Conservation (phyloP, 208 protist species). For the Trypanosoma melophagium region DNA sequence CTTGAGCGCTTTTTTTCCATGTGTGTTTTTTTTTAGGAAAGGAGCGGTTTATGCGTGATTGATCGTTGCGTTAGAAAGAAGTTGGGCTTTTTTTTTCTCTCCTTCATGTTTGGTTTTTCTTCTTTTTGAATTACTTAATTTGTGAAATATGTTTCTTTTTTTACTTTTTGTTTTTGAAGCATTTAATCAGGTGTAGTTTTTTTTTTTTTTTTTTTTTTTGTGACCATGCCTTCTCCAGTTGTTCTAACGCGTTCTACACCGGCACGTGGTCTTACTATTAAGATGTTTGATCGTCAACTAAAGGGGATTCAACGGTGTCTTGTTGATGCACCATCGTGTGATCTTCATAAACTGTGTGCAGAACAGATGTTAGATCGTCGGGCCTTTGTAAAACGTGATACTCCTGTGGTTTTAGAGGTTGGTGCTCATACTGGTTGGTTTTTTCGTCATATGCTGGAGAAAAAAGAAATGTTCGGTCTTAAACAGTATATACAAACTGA, state of each 20-base stretch:
- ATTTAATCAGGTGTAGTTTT: too few species aligned
- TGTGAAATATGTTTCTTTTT: too few species aligned
- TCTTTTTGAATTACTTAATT: too few species aligned
- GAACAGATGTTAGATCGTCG: constrained; percentile 86
- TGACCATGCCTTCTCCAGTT: constrained; percentile 65
- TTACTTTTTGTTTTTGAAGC: too few species aligned
- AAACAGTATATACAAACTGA: constrained; percentile 93
- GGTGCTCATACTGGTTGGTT: constrained; percentile 87
- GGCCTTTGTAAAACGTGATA: constrained; percentile 81
- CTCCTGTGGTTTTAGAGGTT: constrained; percentile 80
- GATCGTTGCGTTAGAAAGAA: too few species aligned
- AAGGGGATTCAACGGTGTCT: constrained; percentile 80
- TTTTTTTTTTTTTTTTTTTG: not conserved
- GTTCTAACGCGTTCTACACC: constrained; percentile 67
- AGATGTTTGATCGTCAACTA: constrained; percentile 78
- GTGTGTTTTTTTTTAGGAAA: too few species aligned
- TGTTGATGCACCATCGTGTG: constrained; percentile 62
- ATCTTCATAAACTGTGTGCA: constrained; percentile 79
- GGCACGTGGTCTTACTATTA: constrained; percentile 58
- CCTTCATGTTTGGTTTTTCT: too few species aligned
- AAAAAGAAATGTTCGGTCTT: constrained; percentile 72
- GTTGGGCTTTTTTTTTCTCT: too few species aligned
- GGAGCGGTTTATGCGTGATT: too few species aligned
- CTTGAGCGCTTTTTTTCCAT: too few species aligned
- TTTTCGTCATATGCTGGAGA: constrained; percentile 86